Evolutionary conservation across 768 basidiomycete species (phyloP), one percentile per base, ranked within the genome.

Genomic region (Mycena vulgaris): DNA sequence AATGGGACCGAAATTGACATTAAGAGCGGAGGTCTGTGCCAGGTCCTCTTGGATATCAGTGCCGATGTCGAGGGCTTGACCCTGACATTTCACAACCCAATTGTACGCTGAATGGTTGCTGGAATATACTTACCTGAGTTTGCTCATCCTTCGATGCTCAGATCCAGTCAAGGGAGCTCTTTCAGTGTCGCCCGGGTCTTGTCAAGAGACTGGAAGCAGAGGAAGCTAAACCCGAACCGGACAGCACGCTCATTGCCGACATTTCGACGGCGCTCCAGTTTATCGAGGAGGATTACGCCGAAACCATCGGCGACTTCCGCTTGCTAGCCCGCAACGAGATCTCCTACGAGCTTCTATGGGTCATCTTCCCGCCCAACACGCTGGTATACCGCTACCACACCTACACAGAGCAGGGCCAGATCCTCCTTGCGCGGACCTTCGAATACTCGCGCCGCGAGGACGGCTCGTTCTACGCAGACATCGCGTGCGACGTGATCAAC

Each of bases 301-400:
- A 17, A 5, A 25, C 23, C 10, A 1, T 56, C 16, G 35, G 59
- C 14, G 74, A 78, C 30, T 37, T 72, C n/a, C 35, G 68, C 5
- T 48, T 75, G 39, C 39, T 66, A 13, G 33, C 72, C 19, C 40
- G 66, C 10, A 61, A 73, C 7, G 66, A 73, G 42, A 78, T 80
- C 67, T 74, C 77, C 2, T 80, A 69, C 72, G 68, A 75, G n/a
- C 76, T 80, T n/a, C 76, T 82, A 3, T 81, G 80, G 79, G 74
- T 73, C 25, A 45, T 82, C 25, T 76, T 80, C 69, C 64, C 58
- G 5, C 74, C 76, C 19, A 72, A 72, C 52, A 57, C 73, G 10
- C 65, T 77, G 37, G 74, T 77, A 4, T 77, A 75, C 49, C 60
- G 65, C 23, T 61, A 21, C 33, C 75, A 71, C 69, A 42, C 23